Evolutionary conservation across 2,329 filamentous ascomycete species (phyloP), one percentile per base, ranked within the genome.

Genomic region (Didymella glomerata): DNA sequence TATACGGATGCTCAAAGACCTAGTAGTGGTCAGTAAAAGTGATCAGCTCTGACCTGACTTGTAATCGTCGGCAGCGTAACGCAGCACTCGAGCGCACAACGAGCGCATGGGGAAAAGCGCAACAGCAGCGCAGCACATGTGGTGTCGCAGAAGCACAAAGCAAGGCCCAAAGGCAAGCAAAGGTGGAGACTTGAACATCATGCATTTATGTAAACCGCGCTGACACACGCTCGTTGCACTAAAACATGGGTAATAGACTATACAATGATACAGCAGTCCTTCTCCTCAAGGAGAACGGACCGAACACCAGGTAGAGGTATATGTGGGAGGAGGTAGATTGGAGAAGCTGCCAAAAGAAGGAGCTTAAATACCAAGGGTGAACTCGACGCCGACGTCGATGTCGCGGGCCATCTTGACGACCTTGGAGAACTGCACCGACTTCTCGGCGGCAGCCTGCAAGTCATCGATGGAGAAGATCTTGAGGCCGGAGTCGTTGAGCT

Each of bases 381-480:
- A 78, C 54, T 78, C 76, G 60, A 98, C 94, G 73, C 93, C 94
- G 68, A 98, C 94, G 76, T 98, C 95, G 75, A 97, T 97, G 72
- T 97, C 93, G 74, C 94, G 91, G 73, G 95, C 91, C 89, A 97
- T 91, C 89, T 98, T 98, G 74, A 99, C 95, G 69, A 99, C 91
- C 88, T 97, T 98, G 74, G 93, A 97, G 81, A 99, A 94, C 82
- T 99, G 94, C 67, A 99, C 95, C 28, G 93, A 91, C 86, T 96
- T 98, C 87, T 98, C 95, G 66, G 95, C 95, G 41, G 95, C 95
- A 77, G 83, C 95, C 83, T 99, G 95, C 73, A 99, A 87, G 82
- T 99, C 95, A 77, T 98, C 94, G 64, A 99, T 98, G 75, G 92
- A 96, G 87, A 99, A 99, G 82, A 99, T 99, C 90, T 99, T 99